These are phyloP conservation scores for Nakaseomyces uthaithaninus DNA, from an alignment of 1,139 yeast genomes.

Conservation along the genomic window DNA sequence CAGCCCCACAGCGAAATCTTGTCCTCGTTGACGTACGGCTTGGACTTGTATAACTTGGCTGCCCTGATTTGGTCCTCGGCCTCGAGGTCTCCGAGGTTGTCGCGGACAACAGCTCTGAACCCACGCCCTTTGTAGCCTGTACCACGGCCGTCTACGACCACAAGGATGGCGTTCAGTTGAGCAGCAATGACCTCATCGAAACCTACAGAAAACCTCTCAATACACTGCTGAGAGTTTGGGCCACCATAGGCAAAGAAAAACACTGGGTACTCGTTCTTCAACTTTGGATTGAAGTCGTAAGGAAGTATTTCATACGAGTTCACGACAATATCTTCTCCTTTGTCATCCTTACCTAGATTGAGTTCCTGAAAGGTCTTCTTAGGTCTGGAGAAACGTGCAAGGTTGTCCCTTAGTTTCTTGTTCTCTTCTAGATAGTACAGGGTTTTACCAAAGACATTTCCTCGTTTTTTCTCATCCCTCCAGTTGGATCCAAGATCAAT, in stretches of 20 bases:
- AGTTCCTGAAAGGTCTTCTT: slow-evolving; percentile 39
- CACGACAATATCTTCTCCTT: slow-evolving; percentile 38
- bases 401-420: slow-evolving; percentile 34
- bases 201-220: slow-evolving; percentile 44
- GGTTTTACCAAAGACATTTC: slow-evolving; percentile 28
- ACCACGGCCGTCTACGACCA: slow-evolving; percentile 77
- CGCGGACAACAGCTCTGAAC: slow-evolving; percentile 58
- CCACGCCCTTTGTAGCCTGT: slow-evolving; percentile 60
- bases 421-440: slow-evolving; percentile 43
- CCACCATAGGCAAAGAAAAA: slow-evolving; percentile 73
- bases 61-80: slow-evolving; percentile 65
- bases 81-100: slow-evolving; percentile 58
- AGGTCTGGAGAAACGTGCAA: slow-evolving; percentile 45
- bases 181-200: slow-evolving; percentile 63
- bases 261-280: slow-evolving; percentile 50
- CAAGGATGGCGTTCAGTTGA: slow-evolving; percentile 62
- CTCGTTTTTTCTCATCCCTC: slow-evolving; percentile 15
- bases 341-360: slow-evolving; percentile 42
- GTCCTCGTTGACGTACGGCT: slow-evolving; percentile 48
- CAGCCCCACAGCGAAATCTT: slow-evolving; percentile 74
- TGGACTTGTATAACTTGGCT: slow-evolving; percentile 49
- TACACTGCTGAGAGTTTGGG: slow-evolving; percentile 69
- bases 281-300: slow-evolving; percentile 44
- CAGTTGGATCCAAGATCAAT: slow-evolving; percentile 39
- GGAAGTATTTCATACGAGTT: slow-evolving; percentile 61